These are phyloP conservation scores for Pichia cactophila DNA, from an alignment of 1,139 yeast genomes.

Conservation along the genomic window DNA sequence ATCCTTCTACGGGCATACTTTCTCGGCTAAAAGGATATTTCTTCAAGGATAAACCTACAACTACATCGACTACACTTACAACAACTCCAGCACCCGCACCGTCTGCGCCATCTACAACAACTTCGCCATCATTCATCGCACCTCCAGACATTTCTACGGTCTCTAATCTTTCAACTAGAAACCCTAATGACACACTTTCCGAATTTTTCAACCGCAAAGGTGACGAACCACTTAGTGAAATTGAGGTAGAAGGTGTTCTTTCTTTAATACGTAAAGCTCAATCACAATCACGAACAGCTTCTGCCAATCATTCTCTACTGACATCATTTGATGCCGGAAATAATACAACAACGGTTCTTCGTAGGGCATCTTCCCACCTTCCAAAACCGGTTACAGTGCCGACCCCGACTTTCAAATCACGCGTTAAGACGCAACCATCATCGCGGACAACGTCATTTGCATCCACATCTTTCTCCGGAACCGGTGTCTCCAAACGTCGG, in stretches of 20 bases:
- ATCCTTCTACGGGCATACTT: constrained; percentile 11
- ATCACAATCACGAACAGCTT: constrained; percentile 22
- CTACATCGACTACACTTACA: not conserved
- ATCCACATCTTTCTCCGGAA: constrained; percentile 3
- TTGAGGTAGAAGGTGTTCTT: constrained; percentile 81
- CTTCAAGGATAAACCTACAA: not conserved
- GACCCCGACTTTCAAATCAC: constrained; percentile 21
- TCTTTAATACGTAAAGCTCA: constrained; percentile 43
- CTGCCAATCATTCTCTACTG: not conserved
- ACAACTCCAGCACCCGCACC: not conserved
- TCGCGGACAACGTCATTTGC: constrained; percentile 1
- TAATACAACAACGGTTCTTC: constrained; percentile 14
- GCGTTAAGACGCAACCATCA: not conserved
- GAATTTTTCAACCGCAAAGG: constrained; percentile 72
- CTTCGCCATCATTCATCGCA: not conserved
- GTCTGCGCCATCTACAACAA: not conserved
- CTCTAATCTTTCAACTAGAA: constrained; percentile 18
- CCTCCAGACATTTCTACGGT: constrained; percentile 9
- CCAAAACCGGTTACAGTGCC: constrained; percentile 21
- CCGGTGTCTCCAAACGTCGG: constrained; percentile 30
- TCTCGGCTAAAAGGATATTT: constrained; percentile 19
- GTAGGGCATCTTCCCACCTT: constrained; percentile 16
- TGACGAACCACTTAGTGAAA: constrained; percentile 60
- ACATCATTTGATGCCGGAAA: constrained; percentile 10
- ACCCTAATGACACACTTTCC: constrained; percentile 55